Percentiles rank a stretch among this genome's conserved stretches.
Evolutionary conservation across 768 basidiomycete genomes (phyloP).

Genomic region (Boletellus sp.): DNA sequence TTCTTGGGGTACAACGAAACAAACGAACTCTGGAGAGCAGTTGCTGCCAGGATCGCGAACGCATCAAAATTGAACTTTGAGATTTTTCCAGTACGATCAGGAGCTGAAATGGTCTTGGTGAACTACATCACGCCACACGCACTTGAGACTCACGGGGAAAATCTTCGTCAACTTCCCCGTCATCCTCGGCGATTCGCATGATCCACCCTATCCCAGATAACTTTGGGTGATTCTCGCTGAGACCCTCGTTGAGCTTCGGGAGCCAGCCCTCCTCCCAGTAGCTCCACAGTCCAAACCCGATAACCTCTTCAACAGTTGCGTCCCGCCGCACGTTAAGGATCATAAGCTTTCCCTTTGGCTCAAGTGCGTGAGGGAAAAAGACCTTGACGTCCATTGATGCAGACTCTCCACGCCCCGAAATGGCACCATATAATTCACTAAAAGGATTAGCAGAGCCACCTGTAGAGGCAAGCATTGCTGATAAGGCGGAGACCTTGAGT

Average conservation of each 20-base stretch:
- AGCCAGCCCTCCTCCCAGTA: constrained; percentile 89
- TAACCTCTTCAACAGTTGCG: constrained; percentile 91
- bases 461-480: constrained; percentile 68
- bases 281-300: constrained; percentile 88
- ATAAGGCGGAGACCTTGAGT: constrained; percentile 59
- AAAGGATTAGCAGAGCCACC: constrained; percentile 76
- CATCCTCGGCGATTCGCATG: constrained; percentile 89
- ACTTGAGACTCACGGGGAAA: constrained; percentile 76
- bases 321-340: constrained; percentile 78
- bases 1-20: neutral
- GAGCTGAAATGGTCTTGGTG: constrained; percentile 50
- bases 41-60: constrained; percentile 83
- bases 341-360: constrained; percentile 61
- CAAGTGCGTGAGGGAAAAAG: constrained; percentile 78
- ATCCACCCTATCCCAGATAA: constrained; percentile 88
- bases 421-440: constrained; percentile 79
- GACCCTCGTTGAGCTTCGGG: constrained; percentile 70
- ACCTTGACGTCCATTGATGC: constrained; percentile 65
- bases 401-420: constrained; percentile 70
- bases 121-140: neutral
- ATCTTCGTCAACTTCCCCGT: constrained; percentile 98
- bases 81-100: constrained; percentile 82
- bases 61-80: constrained; percentile 87
- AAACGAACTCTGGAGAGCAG: constrained; percentile 58
- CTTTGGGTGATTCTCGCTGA: constrained; percentile 59